These are phyloP conservation scores for Yarrowia yakushimensis DNA, from an alignment of 805 yeast species.

Conservation along the genomic window DNA sequence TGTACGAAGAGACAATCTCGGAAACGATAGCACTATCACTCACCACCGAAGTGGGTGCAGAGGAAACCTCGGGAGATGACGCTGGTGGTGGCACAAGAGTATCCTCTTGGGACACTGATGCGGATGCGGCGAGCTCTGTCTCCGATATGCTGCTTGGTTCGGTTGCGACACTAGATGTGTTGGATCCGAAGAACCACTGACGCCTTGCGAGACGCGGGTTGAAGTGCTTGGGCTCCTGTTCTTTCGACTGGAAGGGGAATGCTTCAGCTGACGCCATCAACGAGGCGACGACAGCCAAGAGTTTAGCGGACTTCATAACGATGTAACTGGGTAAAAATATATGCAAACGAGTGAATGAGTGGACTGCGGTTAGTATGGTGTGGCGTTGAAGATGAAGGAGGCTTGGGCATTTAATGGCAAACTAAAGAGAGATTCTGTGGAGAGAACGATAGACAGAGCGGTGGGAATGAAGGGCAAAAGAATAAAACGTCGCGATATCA, in stretches of 20 bases:
- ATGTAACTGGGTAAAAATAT: conserved; percentile 4
- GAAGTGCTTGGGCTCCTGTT: conserved; percentile 23
- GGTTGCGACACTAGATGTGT: not conserved
- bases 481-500: not conserved
- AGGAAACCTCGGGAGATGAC: not conserved
- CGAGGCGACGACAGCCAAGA: conserved; percentile 11
- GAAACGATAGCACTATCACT: not conserved
- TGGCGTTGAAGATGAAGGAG: not conserved
- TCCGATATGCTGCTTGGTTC: conserved; percentile 13
- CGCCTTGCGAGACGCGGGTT: conserved; percentile 22
- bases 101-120: not conserved
- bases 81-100: not conserved
- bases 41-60: not conserved
- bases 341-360: conserved; percentile 25
- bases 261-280: conserved; percentile 21
- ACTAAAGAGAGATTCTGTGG: not conserved
- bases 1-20: not conserved
- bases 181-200: conserved; percentile 5
- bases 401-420: not conserved
- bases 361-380: conserved; percentile 13
- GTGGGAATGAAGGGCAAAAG: no score
- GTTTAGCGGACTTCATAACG: conserved; percentile 16
- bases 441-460: no score
- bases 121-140: not conserved
- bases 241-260: conserved; percentile 16